Percentiles rank a stretch among this genome's conserved stretches.
Conservation (phyloP, 441 rosid species). For the Populus hybrid region DNA sequence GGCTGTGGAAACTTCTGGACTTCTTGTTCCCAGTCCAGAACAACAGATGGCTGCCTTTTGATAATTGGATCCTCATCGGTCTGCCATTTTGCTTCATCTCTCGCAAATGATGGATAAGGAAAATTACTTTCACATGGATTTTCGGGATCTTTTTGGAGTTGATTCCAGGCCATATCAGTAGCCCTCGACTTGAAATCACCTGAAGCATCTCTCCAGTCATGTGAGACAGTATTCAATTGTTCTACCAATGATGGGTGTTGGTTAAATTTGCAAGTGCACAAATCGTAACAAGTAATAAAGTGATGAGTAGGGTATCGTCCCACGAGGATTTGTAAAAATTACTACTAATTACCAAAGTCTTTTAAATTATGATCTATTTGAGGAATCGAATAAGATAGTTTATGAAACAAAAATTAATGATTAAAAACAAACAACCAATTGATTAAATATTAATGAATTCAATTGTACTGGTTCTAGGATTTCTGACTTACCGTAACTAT, state of each 20-base stretch:
- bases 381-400: too few species aligned
- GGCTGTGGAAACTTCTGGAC: constrained; percentile 49
- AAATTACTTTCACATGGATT: constrained; percentile 45
- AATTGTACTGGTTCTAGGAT: too few species aligned
- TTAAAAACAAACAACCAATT: too few species aligned
- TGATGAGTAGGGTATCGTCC: too few species aligned
- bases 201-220: constrained; percentile 53
- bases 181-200: constrained; percentile 47
- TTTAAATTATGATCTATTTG: too few species aligned
- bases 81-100: constrained; percentile 66
- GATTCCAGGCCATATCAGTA: constrained; percentile 50
- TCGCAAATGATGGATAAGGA: constrained; percentile 38
- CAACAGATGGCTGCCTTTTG: constrained; percentile 52
- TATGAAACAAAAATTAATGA: too few species aligned
- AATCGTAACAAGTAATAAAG: too few species aligned
- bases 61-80: constrained; percentile 55
- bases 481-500: too few species aligned
- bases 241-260: constrained; percentile 43
- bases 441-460: too few species aligned
- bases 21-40: constrained; percentile 71
- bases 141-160: constrained; percentile 41
- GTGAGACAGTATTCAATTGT: constrained; percentile 32
- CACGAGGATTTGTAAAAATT: too few species aligned
- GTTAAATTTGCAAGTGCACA: too few species aligned
- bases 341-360: too few species aligned